Evolutionary conservation across 2,329 filamentous ascomycete species (phyloP).

Genomic region (Xylaria sp.): DNA sequence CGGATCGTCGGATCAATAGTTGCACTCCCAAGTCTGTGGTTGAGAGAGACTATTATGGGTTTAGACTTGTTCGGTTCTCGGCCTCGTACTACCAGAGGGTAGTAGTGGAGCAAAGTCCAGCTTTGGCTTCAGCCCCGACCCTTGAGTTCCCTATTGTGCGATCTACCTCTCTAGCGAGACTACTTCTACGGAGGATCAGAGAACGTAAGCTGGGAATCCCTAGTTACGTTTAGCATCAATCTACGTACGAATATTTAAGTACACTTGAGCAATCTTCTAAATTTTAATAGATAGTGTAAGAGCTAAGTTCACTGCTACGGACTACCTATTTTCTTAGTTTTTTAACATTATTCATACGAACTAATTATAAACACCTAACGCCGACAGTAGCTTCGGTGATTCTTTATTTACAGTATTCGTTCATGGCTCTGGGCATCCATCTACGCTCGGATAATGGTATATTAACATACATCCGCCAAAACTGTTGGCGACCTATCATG

Average conservation of each 20-base stretch:
- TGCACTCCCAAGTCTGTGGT: slow-evolving; percentile 9
- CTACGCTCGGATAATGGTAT: background rate
- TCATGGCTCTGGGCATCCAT: background rate
- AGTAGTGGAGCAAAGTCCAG: slow-evolving; percentile 6
- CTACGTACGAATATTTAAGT: background rate
- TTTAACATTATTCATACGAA: background rate
- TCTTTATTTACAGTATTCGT: background rate
- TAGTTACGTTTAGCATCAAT: background rate
- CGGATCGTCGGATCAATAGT: slow-evolving; percentile 6
- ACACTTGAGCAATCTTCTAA: background rate
- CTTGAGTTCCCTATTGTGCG: slow-evolving; percentile 1
- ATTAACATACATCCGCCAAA: background rate
- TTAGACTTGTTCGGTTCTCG: slow-evolving; percentile 4
- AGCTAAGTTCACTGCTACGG: background rate
- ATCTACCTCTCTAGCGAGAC: background rate
- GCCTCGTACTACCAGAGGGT: background rate
- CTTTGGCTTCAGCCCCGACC: slow-evolving; percentile 15
- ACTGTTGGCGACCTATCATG: background rate
- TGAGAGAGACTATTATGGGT: slow-evolving; percentile 1
- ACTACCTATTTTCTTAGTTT: background rate
- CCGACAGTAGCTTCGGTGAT: background rate
- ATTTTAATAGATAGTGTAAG: background rate
- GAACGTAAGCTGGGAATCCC: background rate
- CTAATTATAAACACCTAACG: background rate
- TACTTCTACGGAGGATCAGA: background rate